Evolutionary conservation across 2,329 filamentous ascomycete genomes (phyloP), one percentile per base, ranked within the genome.

Genomic region (Rasamsonia emersonii): DNA sequence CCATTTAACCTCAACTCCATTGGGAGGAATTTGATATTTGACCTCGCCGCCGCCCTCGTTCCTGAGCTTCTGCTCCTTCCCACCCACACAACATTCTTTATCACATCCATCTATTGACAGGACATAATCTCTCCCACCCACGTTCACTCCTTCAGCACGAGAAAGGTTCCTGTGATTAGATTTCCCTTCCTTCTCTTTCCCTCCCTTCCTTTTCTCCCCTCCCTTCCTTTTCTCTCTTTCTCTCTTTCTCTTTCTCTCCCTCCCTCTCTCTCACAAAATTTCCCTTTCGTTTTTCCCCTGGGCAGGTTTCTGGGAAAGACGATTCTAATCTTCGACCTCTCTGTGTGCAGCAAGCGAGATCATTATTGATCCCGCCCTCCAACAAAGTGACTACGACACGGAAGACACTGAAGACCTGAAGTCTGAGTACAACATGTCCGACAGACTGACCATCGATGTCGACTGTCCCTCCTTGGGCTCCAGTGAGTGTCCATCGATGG

Each of bases 401-500:
- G 48, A 50, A 39, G 48, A 50, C 17, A 38, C 40, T 30, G 53
- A 56, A 47, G 54, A 59, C 2, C 59, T 61, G 56, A 53, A 54
- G 52, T 37, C 53, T 24, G 55, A 60, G 38, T 46, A 48, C 38
- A 55, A 51, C 26, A 53, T 58, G 34, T 50, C 53, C 17, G 55
- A 59, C 43, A 49, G 54, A 33, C 45, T 61, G 13, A 55, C 53
- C 24, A 50, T 61, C 28, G 56, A 60, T 38, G 45, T 61, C 32
- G 57, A 60, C 27, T 58, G 56, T 38, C 52, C 48, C 19, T 57
- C 56, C 20, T 37, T 59, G 40, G 54, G 57, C 31, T 53, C 57
- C 14, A 59, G 50, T 44, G 56, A 58, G 33, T 61, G 57, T 36
- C 57, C 57, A 4, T 59, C 56, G 11, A 59, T 58, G 54, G 50